Percentiles rank a stretch among this genome's conserved stretches.
These are phyloP conservation scores for Nakazawaea peltata DNA, from an alignment of 805 yeast species.

Conservation along the genomic window DNA sequence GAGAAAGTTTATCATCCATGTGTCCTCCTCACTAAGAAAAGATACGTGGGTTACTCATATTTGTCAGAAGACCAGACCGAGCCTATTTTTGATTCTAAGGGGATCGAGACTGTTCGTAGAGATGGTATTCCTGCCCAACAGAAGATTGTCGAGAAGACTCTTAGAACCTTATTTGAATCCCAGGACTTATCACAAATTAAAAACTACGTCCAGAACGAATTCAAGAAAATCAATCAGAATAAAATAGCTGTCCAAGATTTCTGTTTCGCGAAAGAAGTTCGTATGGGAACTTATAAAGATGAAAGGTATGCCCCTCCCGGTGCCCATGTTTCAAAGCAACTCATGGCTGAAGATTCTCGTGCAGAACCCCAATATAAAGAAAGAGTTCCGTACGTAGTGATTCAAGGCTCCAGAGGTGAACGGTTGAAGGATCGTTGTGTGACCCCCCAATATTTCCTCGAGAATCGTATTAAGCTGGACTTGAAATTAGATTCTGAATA, in stretches of 20 bases:
- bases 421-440: constrained; percentile 70
- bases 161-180: constrained; percentile 65
- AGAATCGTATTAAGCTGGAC: constrained; percentile 20
- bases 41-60: constrained; percentile 85
- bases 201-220: constrained; percentile 54
- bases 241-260: constrained; percentile 70
- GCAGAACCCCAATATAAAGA: constrained; percentile 84
- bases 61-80: constrained; percentile 44
- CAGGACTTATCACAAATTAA: constrained; percentile 66
- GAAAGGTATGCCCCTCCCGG: constrained; percentile 81
- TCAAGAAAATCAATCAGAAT: constrained; percentile 55
- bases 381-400: constrained; percentile 80
- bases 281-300: constrained; percentile 74
- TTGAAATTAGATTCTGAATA: constrained; percentile 70
- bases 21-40: constrained; percentile 72
- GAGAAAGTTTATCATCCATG: constrained; percentile 92
- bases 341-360: constrained; percentile 55
- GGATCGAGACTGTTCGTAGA: constrained; percentile 88
- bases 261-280: constrained; percentile 86
- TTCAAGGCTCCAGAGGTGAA: constrained; percentile 44
- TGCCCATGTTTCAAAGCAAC: constrained; percentile 67
- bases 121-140: constrained; percentile 95
- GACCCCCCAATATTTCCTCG: constrained; percentile 68
- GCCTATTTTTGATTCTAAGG: constrained; percentile 89
- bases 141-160: constrained; percentile 63